A percentile compares a stretch with the other conserved stretches of the same genome.
phyloP scores from a whole-genome alignment of 139 green algal species.

The Dunaliella sp. region DNA sequence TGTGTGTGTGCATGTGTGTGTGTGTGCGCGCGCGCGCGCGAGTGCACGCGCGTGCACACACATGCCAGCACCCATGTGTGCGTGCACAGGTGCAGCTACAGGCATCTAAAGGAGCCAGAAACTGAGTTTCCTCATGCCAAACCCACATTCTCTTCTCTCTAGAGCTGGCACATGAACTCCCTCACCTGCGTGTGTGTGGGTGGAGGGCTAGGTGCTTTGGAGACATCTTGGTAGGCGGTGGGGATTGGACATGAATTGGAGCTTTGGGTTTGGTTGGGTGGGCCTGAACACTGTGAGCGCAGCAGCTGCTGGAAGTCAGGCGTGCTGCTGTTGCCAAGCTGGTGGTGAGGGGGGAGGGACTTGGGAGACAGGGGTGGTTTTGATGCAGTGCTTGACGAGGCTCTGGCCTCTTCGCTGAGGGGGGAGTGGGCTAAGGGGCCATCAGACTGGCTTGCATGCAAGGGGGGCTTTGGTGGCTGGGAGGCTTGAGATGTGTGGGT shows the following conservation, averaged over 20 bases:
- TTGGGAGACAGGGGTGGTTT: background rate
- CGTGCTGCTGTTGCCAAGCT: conserved; percentile 79
- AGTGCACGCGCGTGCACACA: background rate
- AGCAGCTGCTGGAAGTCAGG: conserved; percentile 57
- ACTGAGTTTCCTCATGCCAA: no score
- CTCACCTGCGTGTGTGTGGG: background rate
- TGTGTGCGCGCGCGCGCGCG: no score
- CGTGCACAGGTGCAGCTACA: no score
- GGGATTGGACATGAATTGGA: background rate
- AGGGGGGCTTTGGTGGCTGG: no score
- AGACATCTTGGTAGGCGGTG: background rate
- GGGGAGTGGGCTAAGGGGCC: no score
- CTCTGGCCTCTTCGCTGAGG: no score
- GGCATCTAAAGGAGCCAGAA: no score
- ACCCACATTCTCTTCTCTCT: background rate
- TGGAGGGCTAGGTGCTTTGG: background rate
- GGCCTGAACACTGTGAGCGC: background rate
- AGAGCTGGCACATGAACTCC: background rate
- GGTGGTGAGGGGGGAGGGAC: conserved; percentile 36
- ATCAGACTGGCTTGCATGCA: no score
- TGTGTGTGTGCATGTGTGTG: background rate
- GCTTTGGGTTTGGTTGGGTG: background rate
- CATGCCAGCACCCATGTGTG: background rate
- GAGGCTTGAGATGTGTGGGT: no score
- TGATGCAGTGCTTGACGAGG: no score